These are phyloP conservation scores for Vigna mungo DNA, from an alignment of 306 rosid species.

Conservation along the genomic window DNA sequence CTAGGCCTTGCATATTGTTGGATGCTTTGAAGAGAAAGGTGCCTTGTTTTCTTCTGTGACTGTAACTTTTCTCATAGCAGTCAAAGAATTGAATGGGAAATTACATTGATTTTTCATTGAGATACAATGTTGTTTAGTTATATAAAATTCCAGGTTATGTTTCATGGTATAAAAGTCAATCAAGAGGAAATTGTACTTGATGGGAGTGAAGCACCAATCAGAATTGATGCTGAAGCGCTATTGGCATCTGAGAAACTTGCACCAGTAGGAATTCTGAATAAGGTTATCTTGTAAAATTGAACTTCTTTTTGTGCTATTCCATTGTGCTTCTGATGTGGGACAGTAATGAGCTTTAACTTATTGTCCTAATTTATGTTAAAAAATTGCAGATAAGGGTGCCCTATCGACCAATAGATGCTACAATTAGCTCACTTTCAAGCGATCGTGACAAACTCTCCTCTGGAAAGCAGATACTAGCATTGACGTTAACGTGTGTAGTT, in stretches of 20 bases:
- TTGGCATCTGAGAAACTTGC: conserved; percentile 86
- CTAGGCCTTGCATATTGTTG: conserved; percentile 24
- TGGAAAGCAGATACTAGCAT: conserved; percentile 86
- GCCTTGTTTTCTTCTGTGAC: neutral
- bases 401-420: conserved; percentile 81
- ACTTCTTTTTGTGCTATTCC: conserved; percentile 36
- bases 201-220: conserved; percentile 95
- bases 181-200: conserved; percentile 82
- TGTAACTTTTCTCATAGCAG: conserved; percentile 33
- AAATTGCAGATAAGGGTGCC: conserved; percentile 76
- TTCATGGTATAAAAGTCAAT: conserved; percentile 80
- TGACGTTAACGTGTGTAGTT: conserved; percentile 80
- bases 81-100: conserved; percentile 14
- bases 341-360: conserved; percentile 24
- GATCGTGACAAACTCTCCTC: conserved; percentile 93
- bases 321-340: conserved; percentile 41
- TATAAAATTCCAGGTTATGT: conserved; percentile 60
- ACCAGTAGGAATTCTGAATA: conserved; percentile 83
- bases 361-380: conserved; percentile 38
- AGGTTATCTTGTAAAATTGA: conserved; percentile 58
- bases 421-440: conserved; percentile 72
- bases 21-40: neutral
- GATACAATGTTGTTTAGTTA: conserved; percentile 38
- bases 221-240: conserved; percentile 85
- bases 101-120: conserved; percentile 26